Base-by-base conservation (phyloP, 768 basidiomycete genomes). In the Pleurotus platypus region DNA sequence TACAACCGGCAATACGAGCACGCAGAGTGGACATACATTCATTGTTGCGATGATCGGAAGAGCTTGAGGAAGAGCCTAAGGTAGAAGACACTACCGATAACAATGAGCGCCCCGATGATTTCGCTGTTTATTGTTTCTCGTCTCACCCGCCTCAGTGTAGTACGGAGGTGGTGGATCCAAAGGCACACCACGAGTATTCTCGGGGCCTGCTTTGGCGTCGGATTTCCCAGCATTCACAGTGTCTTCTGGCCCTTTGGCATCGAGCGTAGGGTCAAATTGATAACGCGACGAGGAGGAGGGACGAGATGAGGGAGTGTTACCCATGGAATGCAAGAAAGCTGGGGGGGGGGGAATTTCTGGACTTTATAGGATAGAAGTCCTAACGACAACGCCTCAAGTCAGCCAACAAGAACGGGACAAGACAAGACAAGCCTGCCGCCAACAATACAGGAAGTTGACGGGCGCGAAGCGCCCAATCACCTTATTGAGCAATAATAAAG, bases 281-380 rank as follows among this genome's bases (percentile, higher is more conserved):
- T 20, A 40, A 13, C 51, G 30, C 4, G 51, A 53, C 1, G 51
- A 22, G 3, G 51, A 53, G n/a, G 51, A 9, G 2, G 18, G 3
- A 16, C 38, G 51, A 40, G 51, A 53, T 16, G 51, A 53, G 26
- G 49, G 49, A 8, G 49, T 15, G 22, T 53, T 53, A 42, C 51
- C 51, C 51, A 53, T 53, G 15, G 30, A 15, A 48, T 13, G 22
- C 22, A 37, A 9, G 30, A 18, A 18, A 18, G 18, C 18, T 18
- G 18, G 18, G 18, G 18, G 18, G 18, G 18, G 18, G 18, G 18
- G 18, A 3, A 24, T 18, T 15, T 27, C 20, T 2, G 20, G 20
- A 3, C 2, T 27, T 48, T 48, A 20, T 48, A 26, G 2, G 18
- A 9, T 9, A 2, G 9, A 1, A 9, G 30, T 35, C 30, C 30